Percentiles rank a stretch among this genome's conserved stretches.
These are phyloP conservation scores for Tylopilus sp. DNA, from an alignment of 768 basidiomycete genomes.

Conservation along the genomic window DNA sequence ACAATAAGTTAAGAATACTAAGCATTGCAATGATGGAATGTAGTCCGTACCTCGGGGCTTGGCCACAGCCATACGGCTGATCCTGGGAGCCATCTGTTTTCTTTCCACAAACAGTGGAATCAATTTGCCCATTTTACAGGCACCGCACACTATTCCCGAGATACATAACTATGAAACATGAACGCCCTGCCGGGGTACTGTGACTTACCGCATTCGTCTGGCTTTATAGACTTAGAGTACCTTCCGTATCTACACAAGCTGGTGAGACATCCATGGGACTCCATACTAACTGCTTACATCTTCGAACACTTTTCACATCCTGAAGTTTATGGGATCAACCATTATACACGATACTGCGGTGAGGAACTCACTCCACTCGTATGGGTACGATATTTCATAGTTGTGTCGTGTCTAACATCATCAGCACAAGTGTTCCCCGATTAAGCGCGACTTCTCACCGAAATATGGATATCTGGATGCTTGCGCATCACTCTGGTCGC, in stretches of 20 bases:
- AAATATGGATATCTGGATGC: slow-evolving; percentile 67
- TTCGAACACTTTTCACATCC: slow-evolving; percentile 64
- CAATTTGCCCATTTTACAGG: slow-evolving; percentile 58
- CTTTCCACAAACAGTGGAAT: slow-evolving; percentile 51
- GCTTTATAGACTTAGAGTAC: slow-evolving; percentile 67
- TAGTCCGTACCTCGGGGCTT: slow-evolving; percentile 41
- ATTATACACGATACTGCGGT: not conserved
- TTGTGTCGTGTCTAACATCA: slow-evolving; percentile 57
- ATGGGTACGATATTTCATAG: slow-evolving; percentile 74
- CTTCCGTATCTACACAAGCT: slow-evolving; percentile 57
- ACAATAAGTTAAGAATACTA: not conserved
- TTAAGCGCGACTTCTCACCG: slow-evolving; percentile 40
- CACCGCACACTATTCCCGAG: slow-evolving; percentile 53
- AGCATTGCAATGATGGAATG: not conserved
- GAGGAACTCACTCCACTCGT: slow-evolving; percentile 59
- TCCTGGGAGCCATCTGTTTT: slow-evolving; percentile 33
- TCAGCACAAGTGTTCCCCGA: not conserved
- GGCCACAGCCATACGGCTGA: slow-evolving; percentile 42
- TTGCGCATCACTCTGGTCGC: slow-evolving; percentile 65
- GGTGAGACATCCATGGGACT: slow-evolving; percentile 1
- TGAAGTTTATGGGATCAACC: slow-evolving; percentile 24
- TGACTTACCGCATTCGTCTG: slow-evolving; percentile 58
- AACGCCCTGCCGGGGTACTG: not conserved
- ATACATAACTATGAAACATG: not conserved
- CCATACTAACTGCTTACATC: slow-evolving; percentile 39